A percentile compares a stretch with the other conserved stretches of the same genome.
phyloP scores from a whole-genome alignment of 257 asterid genomes.

The Plantago major region DNA sequence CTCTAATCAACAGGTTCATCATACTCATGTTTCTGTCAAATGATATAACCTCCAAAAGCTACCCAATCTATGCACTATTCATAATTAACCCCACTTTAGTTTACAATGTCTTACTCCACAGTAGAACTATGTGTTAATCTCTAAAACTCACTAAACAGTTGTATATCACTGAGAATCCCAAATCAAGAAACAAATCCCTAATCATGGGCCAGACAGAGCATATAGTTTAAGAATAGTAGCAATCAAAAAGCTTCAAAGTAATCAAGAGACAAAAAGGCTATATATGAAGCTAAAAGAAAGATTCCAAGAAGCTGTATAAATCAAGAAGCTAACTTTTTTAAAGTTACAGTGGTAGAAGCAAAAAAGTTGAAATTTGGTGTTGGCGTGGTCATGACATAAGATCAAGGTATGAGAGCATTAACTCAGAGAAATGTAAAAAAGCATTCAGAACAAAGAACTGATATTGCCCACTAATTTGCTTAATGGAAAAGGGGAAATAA shows the following conservation, averaged over 20 bases:
- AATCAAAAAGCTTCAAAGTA: background rate
- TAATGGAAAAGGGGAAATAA: too few species aligned
- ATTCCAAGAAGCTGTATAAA: constrained; percentile 9
- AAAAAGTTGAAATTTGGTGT: constrained; percentile 10
- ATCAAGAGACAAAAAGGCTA: background rate
- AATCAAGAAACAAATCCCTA: background rate
- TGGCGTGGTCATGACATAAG: constrained; percentile 2
- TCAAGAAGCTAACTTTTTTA: constrained; percentile 5
- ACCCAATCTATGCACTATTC: constrained; percentile 5
- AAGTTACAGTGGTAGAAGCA: background rate
- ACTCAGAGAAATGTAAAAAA: background rate
- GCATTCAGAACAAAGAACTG: background rate
- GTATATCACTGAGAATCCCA: background rate
- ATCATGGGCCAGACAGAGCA: background rate
- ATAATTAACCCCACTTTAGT: background rate
- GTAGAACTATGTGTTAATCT: background rate
- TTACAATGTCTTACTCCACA: background rate
- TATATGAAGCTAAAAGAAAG: background rate
- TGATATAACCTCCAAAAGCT: constrained; percentile 13
- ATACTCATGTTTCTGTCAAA: constrained; percentile 17
- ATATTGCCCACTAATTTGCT: background rate
- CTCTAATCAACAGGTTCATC: constrained; percentile 20
- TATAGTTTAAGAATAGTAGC: background rate
- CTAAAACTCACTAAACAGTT: background rate
- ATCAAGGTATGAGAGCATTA: background rate